Conservation (phyloP, 1,284 basidiomycete genomes). For the Puccinia sorghi region DNA sequence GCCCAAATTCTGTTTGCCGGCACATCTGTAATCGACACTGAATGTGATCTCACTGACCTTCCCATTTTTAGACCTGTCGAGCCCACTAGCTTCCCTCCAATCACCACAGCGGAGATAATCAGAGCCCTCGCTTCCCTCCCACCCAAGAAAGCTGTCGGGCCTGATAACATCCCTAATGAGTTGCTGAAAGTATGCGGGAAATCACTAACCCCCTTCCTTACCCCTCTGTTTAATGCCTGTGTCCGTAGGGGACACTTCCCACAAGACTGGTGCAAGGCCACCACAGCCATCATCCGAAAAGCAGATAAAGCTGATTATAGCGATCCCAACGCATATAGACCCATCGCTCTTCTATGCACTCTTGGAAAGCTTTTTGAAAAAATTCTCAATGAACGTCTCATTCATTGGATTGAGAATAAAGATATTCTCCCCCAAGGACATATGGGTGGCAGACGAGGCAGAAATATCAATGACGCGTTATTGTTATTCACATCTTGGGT, state of each 20-base stretch:
- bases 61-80: no score
- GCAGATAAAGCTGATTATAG: constrained; percentile 16
- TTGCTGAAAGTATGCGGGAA: not conserved
- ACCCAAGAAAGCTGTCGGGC: constrained; percentile 18
- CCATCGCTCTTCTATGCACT: constrained; percentile 17
- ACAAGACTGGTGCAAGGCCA: constrained; percentile 1
- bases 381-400: constrained; percentile 19
- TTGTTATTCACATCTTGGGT: not conserved
- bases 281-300: constrained; percentile 27
- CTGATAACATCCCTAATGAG: constrained; percentile 16
- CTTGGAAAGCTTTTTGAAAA: constrained; percentile 35
- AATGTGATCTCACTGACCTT: constrained; percentile 12
- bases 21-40: constrained; percentile 3
- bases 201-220: constrained; percentile 9
- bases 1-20: constrained; percentile 14
- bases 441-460: not conserved
- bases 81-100: not conserved
- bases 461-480: constrained; percentile 9
- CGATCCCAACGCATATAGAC: constrained; percentile 6
- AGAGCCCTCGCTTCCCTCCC: not conserved
- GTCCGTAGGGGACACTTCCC: constrained; percentile 10
- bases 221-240: constrained; percentile 1
- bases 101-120: constrained; percentile 2
- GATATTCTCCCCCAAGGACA: not conserved
- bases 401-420: not conserved